A percentile compares a stretch with the other conserved stretches of the same genome.
These are phyloP conservation scores for Microcera coccophila DNA, from an alignment of 2,329 filamentous ascomycete species.

Conservation along the genomic window DNA sequence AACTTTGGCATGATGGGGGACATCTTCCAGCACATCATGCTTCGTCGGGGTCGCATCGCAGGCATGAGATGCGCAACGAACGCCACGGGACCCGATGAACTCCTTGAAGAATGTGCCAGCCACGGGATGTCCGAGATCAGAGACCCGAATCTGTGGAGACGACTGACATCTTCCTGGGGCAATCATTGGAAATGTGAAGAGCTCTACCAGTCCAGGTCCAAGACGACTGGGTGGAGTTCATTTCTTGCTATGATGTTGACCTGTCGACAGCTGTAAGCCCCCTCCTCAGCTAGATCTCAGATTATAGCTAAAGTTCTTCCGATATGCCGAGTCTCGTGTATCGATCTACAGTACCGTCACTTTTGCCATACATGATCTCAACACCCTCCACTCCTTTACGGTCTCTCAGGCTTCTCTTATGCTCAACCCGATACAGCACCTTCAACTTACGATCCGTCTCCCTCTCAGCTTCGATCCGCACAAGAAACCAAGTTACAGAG, in stretches of 20 bases:
- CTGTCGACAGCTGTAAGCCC: not conserved
- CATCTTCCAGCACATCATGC: constrained; percentile 1
- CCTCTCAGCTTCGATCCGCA: too few relatives aligned
- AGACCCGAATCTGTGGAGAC: not conserved
- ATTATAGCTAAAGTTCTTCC: not conserved
- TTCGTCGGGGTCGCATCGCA: not conserved
- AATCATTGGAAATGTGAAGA: constrained; percentile 1
- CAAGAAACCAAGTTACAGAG: too few relatives aligned
- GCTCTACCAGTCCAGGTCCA: constrained; percentile 1
- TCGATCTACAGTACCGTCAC: not conserved
- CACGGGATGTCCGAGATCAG: not conserved
- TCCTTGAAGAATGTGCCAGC: not conserved
- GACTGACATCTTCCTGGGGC: not conserved
- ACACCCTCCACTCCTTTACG: not conserved
- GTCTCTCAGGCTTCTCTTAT: not conserved
- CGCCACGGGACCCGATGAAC: not conserved
- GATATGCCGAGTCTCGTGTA: constrained; percentile 1
- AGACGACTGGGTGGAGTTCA: not conserved
- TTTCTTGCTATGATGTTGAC: constrained; percentile 1
- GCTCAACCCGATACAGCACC: not conserved
- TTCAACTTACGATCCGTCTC: too few relatives aligned
- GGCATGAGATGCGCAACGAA: not conserved
- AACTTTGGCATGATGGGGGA: constrained; percentile 1
- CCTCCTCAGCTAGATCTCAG: not conserved
- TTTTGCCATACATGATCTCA: not conserved